Evolutionary conservation across 768 basidiomycete species (phyloP).

Genomic region (Multifurca ochricompacta): DNA sequence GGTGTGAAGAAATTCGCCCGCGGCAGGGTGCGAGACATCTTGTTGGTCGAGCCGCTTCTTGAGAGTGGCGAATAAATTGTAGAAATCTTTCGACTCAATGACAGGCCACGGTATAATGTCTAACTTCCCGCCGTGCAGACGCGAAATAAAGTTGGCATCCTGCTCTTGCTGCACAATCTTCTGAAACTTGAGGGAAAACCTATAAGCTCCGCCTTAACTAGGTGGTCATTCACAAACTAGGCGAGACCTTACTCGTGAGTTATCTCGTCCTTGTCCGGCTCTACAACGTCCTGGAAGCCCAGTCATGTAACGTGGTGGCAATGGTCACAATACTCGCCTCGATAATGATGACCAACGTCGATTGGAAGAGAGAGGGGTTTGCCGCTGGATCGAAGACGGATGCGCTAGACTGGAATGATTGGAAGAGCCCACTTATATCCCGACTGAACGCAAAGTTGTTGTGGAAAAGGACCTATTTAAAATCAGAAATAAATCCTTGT

Average conservation of each 20-base stretch:
- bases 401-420: conserved; percentile 51
- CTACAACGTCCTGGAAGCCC: conserved; percentile 48
- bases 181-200: conserved; percentile 50
- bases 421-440: conserved; percentile 54
- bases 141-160: conserved; percentile 55
- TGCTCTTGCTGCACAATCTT: conserved; percentile 55
- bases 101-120: conserved; percentile 63
- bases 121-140: conserved; percentile 46
- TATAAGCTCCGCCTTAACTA: conserved; percentile 19
- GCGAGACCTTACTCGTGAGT: conserved; percentile 40
- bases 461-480: conserved; percentile 49
- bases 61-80: conserved; percentile 40
- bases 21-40: conserved; percentile 39
- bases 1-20: conserved; percentile 38
- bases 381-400: conserved; percentile 49
- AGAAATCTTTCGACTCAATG: conserved; percentile 54
- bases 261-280: conserved; percentile 51
- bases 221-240: not conserved
- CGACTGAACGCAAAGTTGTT: conserved; percentile 58
- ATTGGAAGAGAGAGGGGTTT: conserved; percentile 53
- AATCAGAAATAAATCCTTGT: not conserved
- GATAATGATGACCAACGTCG: conserved; percentile 53
- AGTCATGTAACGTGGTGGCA: not conserved
- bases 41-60: conserved; percentile 44
- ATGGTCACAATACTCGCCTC: conserved; percentile 34